Evolutionary conservation across 768 basidiomycete genomes (phyloP), one percentile per base, ranked within the genome.

Genomic region (Lactarius quietus): DNA sequence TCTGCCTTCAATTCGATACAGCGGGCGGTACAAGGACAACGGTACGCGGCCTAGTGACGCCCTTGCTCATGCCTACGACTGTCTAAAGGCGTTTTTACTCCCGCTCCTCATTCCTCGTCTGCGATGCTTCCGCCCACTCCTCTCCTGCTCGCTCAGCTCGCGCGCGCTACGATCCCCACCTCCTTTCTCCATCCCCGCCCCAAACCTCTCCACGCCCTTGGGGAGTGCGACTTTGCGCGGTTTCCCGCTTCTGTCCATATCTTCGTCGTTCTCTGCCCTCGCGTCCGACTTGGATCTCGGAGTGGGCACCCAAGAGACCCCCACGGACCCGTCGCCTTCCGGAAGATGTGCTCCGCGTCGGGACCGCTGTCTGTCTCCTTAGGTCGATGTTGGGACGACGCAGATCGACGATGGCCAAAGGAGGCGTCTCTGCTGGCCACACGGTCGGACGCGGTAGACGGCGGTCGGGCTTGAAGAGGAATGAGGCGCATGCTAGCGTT

Each of bases 181-280:
- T 1, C 92, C 93, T 70, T 82, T 88, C 80, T 97, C 93, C 86
- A 98, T 79, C 28, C 95, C 94, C 52, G 87, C 90, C 31, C 94
- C 95, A 72, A 96, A 95, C 53, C 76, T 76, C 76, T 95, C 92
- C 51, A 87, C 84, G 31, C 86, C 88, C 74, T 84, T 88, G 71
- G 82, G 78, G 65, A 68, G 71, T 69, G 74, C 77, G 4, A 3
- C 12, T 48, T 57, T 73, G 76, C 72, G 76, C 57, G 39, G 43
- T 41, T 41, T 63, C 64, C 63, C 64, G 26, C 73, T 64, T 69
- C 70, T 58, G 72, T 74, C 41, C 9, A 67, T 70, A 45, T 66
- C 76, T 36, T 76, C 76, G 18, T 80, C 59, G 66, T 73, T 45
- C 12, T 65, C 57, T 12, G 3, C 35, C 43, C 48, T 51, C 18